Evolutionary conservation across 2,329 filamentous ascomycete species (phyloP).

Genomic region (Leptographium procerum): DNA sequence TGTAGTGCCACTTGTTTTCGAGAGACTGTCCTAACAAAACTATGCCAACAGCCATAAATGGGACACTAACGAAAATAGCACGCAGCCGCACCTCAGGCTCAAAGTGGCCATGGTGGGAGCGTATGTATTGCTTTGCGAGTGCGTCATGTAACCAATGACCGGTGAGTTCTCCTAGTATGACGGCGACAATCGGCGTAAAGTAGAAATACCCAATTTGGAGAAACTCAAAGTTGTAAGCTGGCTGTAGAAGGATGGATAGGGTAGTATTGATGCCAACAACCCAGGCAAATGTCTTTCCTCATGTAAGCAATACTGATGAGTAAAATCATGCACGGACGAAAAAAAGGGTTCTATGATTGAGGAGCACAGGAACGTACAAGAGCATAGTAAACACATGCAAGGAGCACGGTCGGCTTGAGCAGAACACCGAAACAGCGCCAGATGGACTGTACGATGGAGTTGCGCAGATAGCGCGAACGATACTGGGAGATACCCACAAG

Average conservation of each 20-base stretch:
- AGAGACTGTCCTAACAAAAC: constrained; percentile 42
- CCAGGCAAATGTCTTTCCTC: constrained; percentile 37
- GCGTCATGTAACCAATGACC: constrained; percentile 47
- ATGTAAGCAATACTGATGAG: no score
- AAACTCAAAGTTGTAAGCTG: constrained; percentile 37
- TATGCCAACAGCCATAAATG: constrained; percentile 37
- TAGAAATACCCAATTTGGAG: constrained; percentile 44
- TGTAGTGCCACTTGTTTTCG: constrained; percentile 37
- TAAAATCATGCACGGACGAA: no score
- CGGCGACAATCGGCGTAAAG: constrained; percentile 44
- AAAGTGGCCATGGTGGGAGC: constrained; percentile 36
- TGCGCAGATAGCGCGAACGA: constrained; percentile 23
- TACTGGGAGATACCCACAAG: constrained; percentile 23
- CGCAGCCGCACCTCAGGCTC: constrained; percentile 44
- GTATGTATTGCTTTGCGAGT: constrained; percentile 32
- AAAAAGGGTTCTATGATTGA: no score
- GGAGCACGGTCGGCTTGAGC: constrained; percentile 25
- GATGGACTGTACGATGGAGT: constrained; percentile 28
- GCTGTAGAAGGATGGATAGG: constrained; percentile 37
- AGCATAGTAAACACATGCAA: constrained; percentile 25
- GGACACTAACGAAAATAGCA: constrained; percentile 33
- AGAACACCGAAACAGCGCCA: constrained; percentile 27
- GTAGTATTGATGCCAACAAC: constrained; percentile 46
- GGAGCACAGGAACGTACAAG: constrained; percentile 15
- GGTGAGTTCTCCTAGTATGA: constrained; percentile 38